Conservation (phyloP, 1,139 yeast species). For the Suhomyces bribrorum region DNA sequence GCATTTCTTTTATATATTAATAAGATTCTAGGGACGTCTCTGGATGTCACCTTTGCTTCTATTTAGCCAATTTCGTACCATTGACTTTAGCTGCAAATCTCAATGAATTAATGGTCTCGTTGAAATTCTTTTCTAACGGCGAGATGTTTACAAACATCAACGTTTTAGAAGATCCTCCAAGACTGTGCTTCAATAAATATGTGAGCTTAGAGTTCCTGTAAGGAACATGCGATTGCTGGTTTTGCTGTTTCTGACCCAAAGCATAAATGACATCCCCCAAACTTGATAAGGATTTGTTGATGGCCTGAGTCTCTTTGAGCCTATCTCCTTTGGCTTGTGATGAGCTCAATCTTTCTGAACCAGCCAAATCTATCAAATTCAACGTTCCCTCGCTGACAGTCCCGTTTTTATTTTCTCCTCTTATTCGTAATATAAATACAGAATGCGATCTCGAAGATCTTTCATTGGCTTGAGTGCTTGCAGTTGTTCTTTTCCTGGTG, state of each 20-base stretch:
- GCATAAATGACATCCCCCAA: constrained; percentile 90
- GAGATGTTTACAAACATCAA: constrained; percentile 92
- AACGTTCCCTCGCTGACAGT: constrained; percentile 59
- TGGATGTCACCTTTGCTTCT: not conserved
- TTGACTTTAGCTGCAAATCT: constrained; percentile 88
- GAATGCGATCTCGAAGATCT: constrained; percentile 73
- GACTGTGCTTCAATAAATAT: constrained; percentile 76
- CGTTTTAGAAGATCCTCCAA: constrained; percentile 85
- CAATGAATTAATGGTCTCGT: constrained; percentile 80
- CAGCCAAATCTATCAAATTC: constrained; percentile 82
- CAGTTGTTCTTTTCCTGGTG: constrained; percentile 67
- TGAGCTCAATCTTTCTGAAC: constrained; percentile 78
- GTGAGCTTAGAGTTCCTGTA: constrained; percentile 68
- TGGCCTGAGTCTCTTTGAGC: constrained; percentile 83
- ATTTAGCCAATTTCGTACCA: constrained; percentile 44
- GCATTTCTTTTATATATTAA: no score
- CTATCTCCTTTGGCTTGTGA: constrained; percentile 82
- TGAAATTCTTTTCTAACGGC: constrained; percentile 60
- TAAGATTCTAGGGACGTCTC: no score
- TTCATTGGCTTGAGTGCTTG: constrained; percentile 79
- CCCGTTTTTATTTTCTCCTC: constrained; percentile 59
- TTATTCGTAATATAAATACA: constrained; percentile 65
- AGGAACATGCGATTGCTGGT: constrained; percentile 54
- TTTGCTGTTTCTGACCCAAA: constrained; percentile 50
- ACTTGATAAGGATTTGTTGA: constrained; percentile 84